Conservation (phyloP, 139 green algal species). For the Micractinium sp. region DNA sequence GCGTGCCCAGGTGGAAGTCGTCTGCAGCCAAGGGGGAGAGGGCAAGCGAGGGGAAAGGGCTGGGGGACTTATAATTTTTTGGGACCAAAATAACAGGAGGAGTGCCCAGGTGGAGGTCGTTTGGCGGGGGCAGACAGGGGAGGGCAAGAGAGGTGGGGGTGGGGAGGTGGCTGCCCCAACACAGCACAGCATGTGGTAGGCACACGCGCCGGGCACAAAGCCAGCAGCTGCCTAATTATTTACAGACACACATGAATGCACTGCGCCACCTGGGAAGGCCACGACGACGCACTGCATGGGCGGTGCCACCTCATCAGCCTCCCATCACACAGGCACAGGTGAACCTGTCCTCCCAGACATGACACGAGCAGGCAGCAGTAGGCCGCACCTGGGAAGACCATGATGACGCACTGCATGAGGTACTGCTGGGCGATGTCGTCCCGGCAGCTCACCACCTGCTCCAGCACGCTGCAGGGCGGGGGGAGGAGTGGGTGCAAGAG, state of each 20-base stretch:
- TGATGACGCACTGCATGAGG: conserved; percentile 94
- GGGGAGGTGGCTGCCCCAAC: conserved; percentile 91
- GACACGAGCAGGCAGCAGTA: too few species aligned
- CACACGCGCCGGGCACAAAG: too few species aligned
- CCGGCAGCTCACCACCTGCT: conserved; percentile 92
- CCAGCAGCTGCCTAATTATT: too few species aligned
- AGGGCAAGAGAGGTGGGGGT: neutral
- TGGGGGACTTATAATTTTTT: too few species aligned
- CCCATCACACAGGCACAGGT: neutral
- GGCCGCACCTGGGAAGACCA: conserved; percentile 40
- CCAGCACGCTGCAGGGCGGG: conserved; percentile 25
- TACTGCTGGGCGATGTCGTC: conserved; percentile 99
- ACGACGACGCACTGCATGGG: conserved; percentile 9
- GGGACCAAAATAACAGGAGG: too few species aligned
- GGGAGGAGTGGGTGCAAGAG: neutral
- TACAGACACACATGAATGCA: too few species aligned
- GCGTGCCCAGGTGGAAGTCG: conserved; percentile 94
- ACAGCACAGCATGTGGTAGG: too few species aligned
- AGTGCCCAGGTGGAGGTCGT: conserved; percentile 95
- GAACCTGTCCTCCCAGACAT: too few species aligned
- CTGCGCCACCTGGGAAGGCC: neutral
- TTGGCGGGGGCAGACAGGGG: too few species aligned
- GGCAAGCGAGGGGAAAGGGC: too few species aligned
- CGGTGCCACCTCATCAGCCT: neutral
- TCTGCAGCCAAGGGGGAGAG: conserved; percentile 56